Percentiles rank a stretch among this genome's conserved stretches.
Conservation (phyloP, 768 basidiomycete species). For the Lanmaoa rubissima region DNA sequence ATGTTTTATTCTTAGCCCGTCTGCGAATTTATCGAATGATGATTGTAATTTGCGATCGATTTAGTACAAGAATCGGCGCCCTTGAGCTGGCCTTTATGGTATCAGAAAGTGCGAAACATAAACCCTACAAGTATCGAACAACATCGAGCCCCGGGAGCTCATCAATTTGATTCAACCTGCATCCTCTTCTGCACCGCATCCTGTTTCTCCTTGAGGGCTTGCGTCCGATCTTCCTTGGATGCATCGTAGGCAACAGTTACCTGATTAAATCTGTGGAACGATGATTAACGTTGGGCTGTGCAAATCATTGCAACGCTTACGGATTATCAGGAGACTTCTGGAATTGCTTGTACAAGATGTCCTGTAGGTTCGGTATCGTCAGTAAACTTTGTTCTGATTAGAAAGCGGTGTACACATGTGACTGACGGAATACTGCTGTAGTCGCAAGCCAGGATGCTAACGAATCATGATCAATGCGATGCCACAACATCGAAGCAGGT, state of each 20-base stretch:
- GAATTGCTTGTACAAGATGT: slow-evolving; percentile 90
- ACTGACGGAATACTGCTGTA: slow-evolving; percentile 83
- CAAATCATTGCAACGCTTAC: slow-evolving; percentile 43
- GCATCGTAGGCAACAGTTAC: slow-evolving; percentile 77
- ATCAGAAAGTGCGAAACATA: not conserved
- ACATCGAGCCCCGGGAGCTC: not conserved
- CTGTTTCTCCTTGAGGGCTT: slow-evolving; percentile 68
- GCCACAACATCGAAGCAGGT: not conserved
- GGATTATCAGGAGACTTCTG: slow-evolving; percentile 96
- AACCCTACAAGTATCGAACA: slow-evolving; percentile 2
- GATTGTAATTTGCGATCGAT: slow-evolving; percentile 3
- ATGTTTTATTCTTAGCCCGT: slow-evolving; percentile 10
- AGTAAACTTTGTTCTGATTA: not conserved
- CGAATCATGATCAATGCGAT: slow-evolving; percentile 11
- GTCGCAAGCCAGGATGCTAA: slow-evolving; percentile 83
- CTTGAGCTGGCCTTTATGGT: not conserved
- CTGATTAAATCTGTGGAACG: slow-evolving; percentile 73
- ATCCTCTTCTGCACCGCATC: slow-evolving; percentile 65
- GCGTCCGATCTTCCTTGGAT: slow-evolving; percentile 79
- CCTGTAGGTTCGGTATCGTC: slow-evolving; percentile 40
- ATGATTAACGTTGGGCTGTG: slow-evolving; percentile 7
- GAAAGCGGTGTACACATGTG: not conserved
- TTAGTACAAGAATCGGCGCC: not conserved
- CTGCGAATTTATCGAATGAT: slow-evolving; percentile 3
- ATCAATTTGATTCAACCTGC: slow-evolving; percentile 35